Evolutionary conservation across 139 green algal species (phyloP).

Genomic region (Astrephomene gubernaculifera): DNA sequence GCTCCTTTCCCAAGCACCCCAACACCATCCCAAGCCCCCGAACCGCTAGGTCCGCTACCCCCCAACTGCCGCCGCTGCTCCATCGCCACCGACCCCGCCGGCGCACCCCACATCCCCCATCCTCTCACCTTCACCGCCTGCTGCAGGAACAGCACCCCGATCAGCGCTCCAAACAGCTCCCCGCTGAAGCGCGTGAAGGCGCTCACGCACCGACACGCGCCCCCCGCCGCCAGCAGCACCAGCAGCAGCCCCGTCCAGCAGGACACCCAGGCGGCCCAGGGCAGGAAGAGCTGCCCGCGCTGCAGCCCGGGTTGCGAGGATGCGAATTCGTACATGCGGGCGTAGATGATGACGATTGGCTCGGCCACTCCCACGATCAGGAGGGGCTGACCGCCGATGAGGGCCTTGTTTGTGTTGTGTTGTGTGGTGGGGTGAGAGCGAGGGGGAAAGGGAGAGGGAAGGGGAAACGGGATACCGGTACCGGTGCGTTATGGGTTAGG

Average conservation of each 20-base stretch:
- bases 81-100: background rate
- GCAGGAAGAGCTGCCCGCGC: conserved; percentile 45
- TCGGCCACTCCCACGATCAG: conserved; percentile 95
- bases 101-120: background rate
- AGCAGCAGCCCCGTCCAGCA: conserved; percentile 81
- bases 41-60: too few species aligned
- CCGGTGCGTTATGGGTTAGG: background rate
- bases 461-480: too few species aligned
- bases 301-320: conserved; percentile 20
- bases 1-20: too few species aligned
- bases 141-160: conserved; percentile 92
- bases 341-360: conserved; percentile 87
- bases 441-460: too few species aligned
- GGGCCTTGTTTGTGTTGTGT: conserved; percentile 53
- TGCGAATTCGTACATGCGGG: conserved; percentile 81
- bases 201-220: conserved; percentile 64
- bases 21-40: too few species aligned
- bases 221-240: conserved; percentile 63
- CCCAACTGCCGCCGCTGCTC: too few species aligned
- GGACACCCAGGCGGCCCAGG: conserved; percentile 81
- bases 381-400: conserved; percentile 91
- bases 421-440: too few species aligned
- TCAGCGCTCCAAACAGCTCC: conserved; percentile 92
- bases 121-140: conserved; percentile 75
- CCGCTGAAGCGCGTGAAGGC: conserved; percentile 87